Evolutionary conservation across 164 flowering plant genomes (phyloP), one percentile per base, ranked within the genome.

Genomic region (Kalanchoe fedtschenkoi): DNA sequence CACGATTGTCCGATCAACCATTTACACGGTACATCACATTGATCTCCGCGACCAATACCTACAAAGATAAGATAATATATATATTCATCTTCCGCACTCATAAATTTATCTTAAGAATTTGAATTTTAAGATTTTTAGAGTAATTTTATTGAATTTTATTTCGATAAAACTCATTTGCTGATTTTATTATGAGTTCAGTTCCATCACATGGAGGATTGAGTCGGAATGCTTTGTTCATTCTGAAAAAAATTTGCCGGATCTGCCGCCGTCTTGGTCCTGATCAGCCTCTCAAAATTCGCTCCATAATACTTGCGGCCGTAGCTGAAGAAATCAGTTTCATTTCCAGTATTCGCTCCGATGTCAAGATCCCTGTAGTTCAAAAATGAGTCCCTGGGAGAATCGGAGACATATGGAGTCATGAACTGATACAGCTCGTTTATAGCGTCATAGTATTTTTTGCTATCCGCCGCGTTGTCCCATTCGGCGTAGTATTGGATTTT

Each of bases 301-400:
- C 16, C 71, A 67, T 71, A 76, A 47, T 76, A 76, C 55, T 39
- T 68, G 19, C 1, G 0, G 1, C 78, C 80, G 24, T 22, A 34
- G 7, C 15, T 24, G 16, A 32, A 51, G 59, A 46, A 69, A 71
- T 70, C 72, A 4, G 66, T 32, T 17, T 63, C 65, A 6, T 11
- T 2, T 13, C n/a, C 37, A 8, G 9, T 28, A 15, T 64, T 62
- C 34, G 47, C 42, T 54, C 68, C 73, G 26, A 69, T 44, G 2
- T 74, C 80, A 53, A 74, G 71, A 42, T 76, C 80, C 55, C 75
- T 69, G 46, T 74, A 77, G n/a, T 78, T 78, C 61, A 75, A 71
- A 58, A 73, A 78, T 1, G 81, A 72, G 0, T 42, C 38, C 16
- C 81, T 70, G 1, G 81, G 81, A 0, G 10, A 24, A 65, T 2